Evolutionary conservation across 148 eudicot species (phyloP), one percentile per base, ranked within the genome.

Genomic region (Euryodendron excelsum): DNA sequence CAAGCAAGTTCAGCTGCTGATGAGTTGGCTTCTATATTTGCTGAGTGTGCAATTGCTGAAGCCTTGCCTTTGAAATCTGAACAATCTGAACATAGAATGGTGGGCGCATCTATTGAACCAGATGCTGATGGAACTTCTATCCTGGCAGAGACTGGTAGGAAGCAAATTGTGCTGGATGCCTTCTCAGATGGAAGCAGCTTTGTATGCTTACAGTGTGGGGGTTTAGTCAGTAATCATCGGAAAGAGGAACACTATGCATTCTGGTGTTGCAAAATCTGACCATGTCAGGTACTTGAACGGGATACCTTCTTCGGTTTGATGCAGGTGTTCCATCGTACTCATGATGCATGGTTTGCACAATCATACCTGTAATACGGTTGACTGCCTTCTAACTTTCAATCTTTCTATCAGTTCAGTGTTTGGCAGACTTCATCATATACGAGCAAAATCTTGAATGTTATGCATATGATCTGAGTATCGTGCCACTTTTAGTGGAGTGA

Each of bases 11-110:
- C 87, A 52, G 93, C 91, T 60, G 95, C 98, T 37, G 99, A 96
- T 83, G 87, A 93, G 66, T 85, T 96, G 67, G 97, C 99, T 61
- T 91, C 98, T 44, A 81, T 96, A 48, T 96, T 96, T 89, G 99
- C 98, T 0, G 97, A 96, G 77, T 96, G 98, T 90, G 99, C 91
- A 17, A 90, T 96, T 30, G 94, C 92, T 39, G 99, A 96, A 85
- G 95, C 97, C 77, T 84, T 88, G 62, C 98, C 98, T 44, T 52
- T 62, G 0, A 76, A 63, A 65, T 37, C 80, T 37, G 82, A 76
- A 72, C 66, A 71, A 36, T 41, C 84, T 17, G 76, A 69, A 55
- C 72, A 71, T n/a, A 7, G 27, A 18, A 73, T 27, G 12, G 79
- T 70, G 11, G 69, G 58, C 15, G 75, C 30, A 0, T 63, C 86